phyloP scores from a whole-genome alignment of 768 basidiomycete genomes.

The Boletus sp. region DNA sequence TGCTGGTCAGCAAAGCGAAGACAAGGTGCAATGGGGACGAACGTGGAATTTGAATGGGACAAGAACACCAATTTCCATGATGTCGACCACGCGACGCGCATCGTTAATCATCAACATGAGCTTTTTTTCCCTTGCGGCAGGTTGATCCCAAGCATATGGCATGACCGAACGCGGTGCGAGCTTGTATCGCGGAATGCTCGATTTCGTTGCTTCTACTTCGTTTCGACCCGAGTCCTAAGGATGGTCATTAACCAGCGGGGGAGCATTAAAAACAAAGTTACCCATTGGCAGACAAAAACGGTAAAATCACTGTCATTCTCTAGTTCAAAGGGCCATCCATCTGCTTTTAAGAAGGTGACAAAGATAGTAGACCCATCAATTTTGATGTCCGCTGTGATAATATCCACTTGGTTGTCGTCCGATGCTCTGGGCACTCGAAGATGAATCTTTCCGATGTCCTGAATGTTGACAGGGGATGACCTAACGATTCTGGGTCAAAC shows the following conservation, averaged over 20 bases:
- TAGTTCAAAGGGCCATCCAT: slow-evolving; percentile 85
- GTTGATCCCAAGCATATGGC: slow-evolving; percentile 92
- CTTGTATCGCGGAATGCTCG: slow-evolving; percentile 46
- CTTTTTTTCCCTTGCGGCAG: slow-evolving; percentile 79
- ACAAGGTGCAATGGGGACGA: slow-evolving; percentile 21
- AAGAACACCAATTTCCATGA: slow-evolving; percentile 93
- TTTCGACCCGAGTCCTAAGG: slow-evolving; percentile 46
- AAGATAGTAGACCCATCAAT: slow-evolving; percentile 90
- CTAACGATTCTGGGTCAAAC: slow-evolving; percentile 38
- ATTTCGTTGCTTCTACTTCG: slow-evolving; percentile 38
- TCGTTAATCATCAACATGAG: slow-evolving; percentile 64
- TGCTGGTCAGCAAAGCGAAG: background rate
- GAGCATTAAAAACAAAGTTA: slow-evolving; percentile 30
- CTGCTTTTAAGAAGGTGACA: slow-evolving; percentile 62
- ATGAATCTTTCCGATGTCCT: slow-evolving; percentile 84
- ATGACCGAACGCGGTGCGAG: slow-evolving; percentile 52
- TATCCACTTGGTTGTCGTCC: slow-evolving; percentile 39
- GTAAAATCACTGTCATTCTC: slow-evolving; percentile 83
- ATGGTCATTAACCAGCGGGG: slow-evolving; percentile 19
- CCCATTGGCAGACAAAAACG: slow-evolving; percentile 73
- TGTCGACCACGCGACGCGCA: slow-evolving; percentile 69
- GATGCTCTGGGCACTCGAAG: slow-evolving; percentile 58
- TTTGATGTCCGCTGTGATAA: slow-evolving; percentile 75
- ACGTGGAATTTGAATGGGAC: slow-evolving; percentile 87
- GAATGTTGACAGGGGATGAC: slow-evolving; percentile 90